Conservation (phyloP, 768 basidiomycete species). For the Lactarius evosmus region DNA sequence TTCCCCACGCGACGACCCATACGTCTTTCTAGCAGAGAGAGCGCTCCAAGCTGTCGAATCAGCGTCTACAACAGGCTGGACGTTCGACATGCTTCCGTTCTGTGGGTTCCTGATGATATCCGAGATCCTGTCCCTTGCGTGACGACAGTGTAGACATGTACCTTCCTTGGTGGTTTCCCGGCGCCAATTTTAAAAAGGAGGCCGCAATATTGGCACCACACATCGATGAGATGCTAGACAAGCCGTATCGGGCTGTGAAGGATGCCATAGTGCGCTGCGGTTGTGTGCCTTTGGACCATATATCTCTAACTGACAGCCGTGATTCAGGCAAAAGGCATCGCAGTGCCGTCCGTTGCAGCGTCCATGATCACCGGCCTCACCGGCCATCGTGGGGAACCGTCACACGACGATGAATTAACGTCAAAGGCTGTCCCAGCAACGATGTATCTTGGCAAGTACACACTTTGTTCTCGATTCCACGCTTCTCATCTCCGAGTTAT, state of each 20-base stretch:
- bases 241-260: slow-evolving; percentile 28
- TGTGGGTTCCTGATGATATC: slow-evolving; percentile 27
- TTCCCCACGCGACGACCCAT: slow-evolving; percentile 9
- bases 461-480: neutral
- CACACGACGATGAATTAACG: slow-evolving; percentile 19
- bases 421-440: slow-evolving; percentile 23
- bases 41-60: slow-evolving; percentile 22
- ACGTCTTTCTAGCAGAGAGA: slow-evolving; percentile 15
- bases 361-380: slow-evolving; percentile 19
- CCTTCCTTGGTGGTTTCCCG: slow-evolving; percentile 33
- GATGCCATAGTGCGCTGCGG: slow-evolving; percentile 15
- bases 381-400: slow-evolving; percentile 10
- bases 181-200: slow-evolving; percentile 29
- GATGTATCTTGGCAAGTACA: slow-evolving; percentile 18
- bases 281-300: neutral
- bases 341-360: slow-evolving; percentile 20
- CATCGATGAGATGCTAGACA: slow-evolving; percentile 27
- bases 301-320: neutral
- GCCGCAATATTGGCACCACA: slow-evolving; percentile 14
- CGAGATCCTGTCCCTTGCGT: neutral
- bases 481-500: neutral
- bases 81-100: slow-evolving; percentile 32
- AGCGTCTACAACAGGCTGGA: slow-evolving; percentile 25
- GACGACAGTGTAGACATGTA: slow-evolving; percentile 26
- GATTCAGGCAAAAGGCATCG: slow-evolving; percentile 9